Base-by-base conservation (phyloP, 1,284 basidiomycete genomes). In the Testicularia cyperi region DNA sequence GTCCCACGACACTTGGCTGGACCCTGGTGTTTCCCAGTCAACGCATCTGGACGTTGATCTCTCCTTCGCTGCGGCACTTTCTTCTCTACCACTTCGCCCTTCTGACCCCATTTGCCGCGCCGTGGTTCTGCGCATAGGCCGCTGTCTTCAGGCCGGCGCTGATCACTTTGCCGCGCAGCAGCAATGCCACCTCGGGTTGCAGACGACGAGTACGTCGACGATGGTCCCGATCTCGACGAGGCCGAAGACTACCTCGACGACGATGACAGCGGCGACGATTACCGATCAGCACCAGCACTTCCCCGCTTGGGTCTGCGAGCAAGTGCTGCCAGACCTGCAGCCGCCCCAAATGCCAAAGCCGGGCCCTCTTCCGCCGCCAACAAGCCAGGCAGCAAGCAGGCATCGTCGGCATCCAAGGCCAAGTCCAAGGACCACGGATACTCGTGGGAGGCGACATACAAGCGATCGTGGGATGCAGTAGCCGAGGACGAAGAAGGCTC, bases 391-490 rank as follows among this genome's bases (percentile, higher is more conserved):
- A 30, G 32, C 13, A 44, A 38, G 20, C 25, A 38, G 6, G 34
- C 28, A 6, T 29, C 33, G 14, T 23, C 35, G 4, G 29, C 13
- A 6, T 38, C 58, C 38, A 41, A 57, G 21, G 43, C 39, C 4
- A 65, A 63, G 33, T 41, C 48, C 6, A 65, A 65, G 31, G 67
- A 70, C 35, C 61, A 66, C 21, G 74, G 75, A 13, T 92, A 92
- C 70, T 90, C 91, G 22, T 97, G 94, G 94, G 94, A 97, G 77
- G 92, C 88, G 1, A 87, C 88, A 7, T 96, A 92, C 76, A 86
- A 90, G 38, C 86, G 92, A 32, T 89, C 88, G 36, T 98, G 94
- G 94, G 95, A 98, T 68, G 88, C 87, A 2, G 90, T 98, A 0
- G 88, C 91, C 72, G 95, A 98, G 77, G 94, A 98, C 77, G 94